Conservation (phyloP, 2,329 filamentous ascomycete species). For the Stagonosporopsis vannaccii region DNA sequence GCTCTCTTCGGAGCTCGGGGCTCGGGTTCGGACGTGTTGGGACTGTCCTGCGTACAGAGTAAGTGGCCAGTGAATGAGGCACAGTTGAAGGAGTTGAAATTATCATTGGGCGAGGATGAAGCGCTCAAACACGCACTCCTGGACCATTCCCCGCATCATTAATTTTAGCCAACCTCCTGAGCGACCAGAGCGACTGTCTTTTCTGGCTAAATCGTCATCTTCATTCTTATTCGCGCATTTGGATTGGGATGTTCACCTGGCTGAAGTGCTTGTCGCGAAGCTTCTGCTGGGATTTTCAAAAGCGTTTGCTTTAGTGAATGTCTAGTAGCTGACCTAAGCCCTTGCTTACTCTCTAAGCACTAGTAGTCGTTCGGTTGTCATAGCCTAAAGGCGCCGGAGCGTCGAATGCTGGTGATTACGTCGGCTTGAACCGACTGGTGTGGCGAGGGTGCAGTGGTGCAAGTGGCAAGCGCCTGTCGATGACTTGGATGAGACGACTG, state of each 20-base stretch:
- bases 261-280: neutral
- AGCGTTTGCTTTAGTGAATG: neutral
- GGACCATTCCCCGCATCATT: neutral
- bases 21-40: neutral
- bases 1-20: neutral
- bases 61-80: neutral
- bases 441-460: too few relatives aligned
- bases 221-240: neutral
- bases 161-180: neutral
- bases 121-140: neutral
- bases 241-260: neutral
- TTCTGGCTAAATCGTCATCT: neutral
- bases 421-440: neutral
- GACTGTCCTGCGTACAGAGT: neutral
- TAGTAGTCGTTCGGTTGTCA: neutral
- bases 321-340: conserved; percentile 10
- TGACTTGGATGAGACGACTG: neutral
- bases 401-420: neutral
- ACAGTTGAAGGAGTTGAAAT: neutral
- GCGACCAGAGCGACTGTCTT: neutral
- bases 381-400: neutral
- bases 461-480: neutral
- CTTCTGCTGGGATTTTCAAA: neutral
- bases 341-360: neutral
- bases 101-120: neutral